Evolutionary conservation across 75 land plant genomes (phyloP).

Genomic region (Picea glauca): DNA sequence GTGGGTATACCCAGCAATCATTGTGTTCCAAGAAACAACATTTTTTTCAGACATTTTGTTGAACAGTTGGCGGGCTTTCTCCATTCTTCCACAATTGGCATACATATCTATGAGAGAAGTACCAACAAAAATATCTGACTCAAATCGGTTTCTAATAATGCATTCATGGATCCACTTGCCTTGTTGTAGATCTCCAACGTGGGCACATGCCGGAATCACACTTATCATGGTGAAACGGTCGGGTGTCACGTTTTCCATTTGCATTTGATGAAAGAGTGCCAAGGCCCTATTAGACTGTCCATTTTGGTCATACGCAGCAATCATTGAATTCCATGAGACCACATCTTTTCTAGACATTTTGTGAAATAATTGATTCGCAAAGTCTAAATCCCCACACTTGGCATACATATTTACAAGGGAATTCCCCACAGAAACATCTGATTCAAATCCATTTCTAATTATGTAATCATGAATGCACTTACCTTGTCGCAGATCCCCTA

Average conservation of each 20-base stretch:
- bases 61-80: slow-evolving; percentile 29
- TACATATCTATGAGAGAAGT: slow-evolving; percentile 64
- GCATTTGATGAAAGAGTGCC: slow-evolving; percentile 19
- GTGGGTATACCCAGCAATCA: slow-evolving; percentile 50
- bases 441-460: slow-evolving; percentile 6
- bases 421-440: slow-evolving; percentile 8
- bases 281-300: slow-evolving; percentile 7
- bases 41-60: slow-evolving; percentile 24
- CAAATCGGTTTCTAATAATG: slow-evolving; percentile 17
- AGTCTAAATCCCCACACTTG: slow-evolving; percentile 19
- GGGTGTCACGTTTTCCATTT: slow-evolving; percentile 20
- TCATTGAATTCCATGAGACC: slow-evolving; percentile 21
- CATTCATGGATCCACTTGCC: slow-evolving; percentile 38
- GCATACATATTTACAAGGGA: slow-evolving; percentile 22
- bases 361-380: slow-evolving; percentile 8
- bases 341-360: slow-evolving; percentile 9
- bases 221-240: slow-evolving; percentile 32
- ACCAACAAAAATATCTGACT: slow-evolving; percentile 19
- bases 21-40: slow-evolving; percentile 46
- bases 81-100: slow-evolving; percentile 48
- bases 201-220: slow-evolving; percentile 32
- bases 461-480: slow-evolving; percentile 12
- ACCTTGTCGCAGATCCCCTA: slow-evolving; percentile 19
- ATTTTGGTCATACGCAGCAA: slow-evolving; percentile 22
- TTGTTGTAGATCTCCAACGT: slow-evolving; percentile 19